Evolutionary conservation across 2,329 filamentous ascomycete species (phyloP), one percentile per base, ranked within the genome.

Genomic region (Arachnopeziza araneosa): DNA sequence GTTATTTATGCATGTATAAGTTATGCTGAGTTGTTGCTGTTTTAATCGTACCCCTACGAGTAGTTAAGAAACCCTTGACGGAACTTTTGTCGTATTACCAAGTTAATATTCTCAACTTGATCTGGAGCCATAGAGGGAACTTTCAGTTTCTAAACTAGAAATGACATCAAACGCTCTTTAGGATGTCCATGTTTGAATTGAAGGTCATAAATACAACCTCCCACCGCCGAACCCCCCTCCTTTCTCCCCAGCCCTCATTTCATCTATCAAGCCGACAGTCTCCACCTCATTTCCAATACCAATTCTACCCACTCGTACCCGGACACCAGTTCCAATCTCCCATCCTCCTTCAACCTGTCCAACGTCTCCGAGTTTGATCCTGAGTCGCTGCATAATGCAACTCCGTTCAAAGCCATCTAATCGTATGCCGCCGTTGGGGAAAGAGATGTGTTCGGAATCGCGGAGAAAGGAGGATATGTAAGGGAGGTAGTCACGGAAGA

Each of bases 281-380:
- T 44, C 36, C 10, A 14, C 36, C 36, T 44, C 36, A 14, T 17
- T 44, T 24, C 60, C 58, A 21, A 67, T 32, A 21, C 54, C 63
- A 14, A 66, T 10, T 32, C 48, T 22, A 2, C 67, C 65, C 12
- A 68, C 64, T 14, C 44, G 55, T 4, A 67, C 21, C 22, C 57
- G 54, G 36, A 66, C 67, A 14, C 67, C 67, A 21, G 63, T 64
- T 2, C 67, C 67, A 22, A 67, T 55, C 36, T 58, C 57, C 54
- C 50, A 63, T 2, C 65, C 65, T 0, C 55, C 57, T 3, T 63
- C 62, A 21, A 65, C 62, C 54, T 65, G 64, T 1, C 66, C 64
- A n/a, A 63, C 56, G 58, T 67, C 66, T 44, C 66, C 67, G 2
- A 67, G n/a, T 21, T 58, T 57, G 36, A 69, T 50, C 52, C 60